These are phyloP conservation scores for Zasmidium cellare DNA, from an alignment of 2,329 filamentous ascomycete genomes.

Conservation along the genomic window DNA sequence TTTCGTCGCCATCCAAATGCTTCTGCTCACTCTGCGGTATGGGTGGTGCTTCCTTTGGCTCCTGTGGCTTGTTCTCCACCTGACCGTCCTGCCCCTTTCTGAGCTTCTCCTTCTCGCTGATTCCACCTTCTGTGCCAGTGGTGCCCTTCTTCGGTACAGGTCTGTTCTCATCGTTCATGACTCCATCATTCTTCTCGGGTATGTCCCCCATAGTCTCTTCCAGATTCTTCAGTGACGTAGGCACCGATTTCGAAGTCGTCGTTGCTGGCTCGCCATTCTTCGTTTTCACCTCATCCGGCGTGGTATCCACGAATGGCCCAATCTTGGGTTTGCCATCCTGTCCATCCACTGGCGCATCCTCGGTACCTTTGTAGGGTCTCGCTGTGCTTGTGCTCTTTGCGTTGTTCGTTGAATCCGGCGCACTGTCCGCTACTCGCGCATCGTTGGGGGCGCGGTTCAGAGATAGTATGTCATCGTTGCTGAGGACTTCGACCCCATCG, in stretches of 20 bases:
- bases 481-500: conserved; percentile 20
- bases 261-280: conserved; percentile 32
- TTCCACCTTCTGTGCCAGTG: conserved; percentile 83
- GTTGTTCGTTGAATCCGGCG: conserved; percentile 23
- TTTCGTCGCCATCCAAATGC: conserved; percentile 50
- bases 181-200: conserved; percentile 67
- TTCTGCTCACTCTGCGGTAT: conserved; percentile 79
- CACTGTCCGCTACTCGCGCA: conserved; percentile 14
- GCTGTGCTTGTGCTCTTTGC: conserved; percentile 20
- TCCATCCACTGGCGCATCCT: conserved; percentile 87
- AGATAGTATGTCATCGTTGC: conserved; percentile 28
- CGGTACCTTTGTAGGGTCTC: conserved; percentile 55
- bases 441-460: conserved; percentile 22
- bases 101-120: conserved; percentile 82
- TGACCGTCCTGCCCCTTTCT: conserved; percentile 65
- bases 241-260: conserved; percentile 32
- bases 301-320: conserved; percentile 71
- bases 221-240: conserved; percentile 33
- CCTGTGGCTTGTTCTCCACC: conserved; percentile 72
- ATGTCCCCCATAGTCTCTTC: conserved; percentile 45
- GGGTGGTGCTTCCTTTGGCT: conserved; percentile 82
- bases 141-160: conserved; percentile 78
- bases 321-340: conserved; percentile 91
- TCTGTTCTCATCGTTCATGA: conserved; percentile 88
- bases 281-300: conserved; percentile 27